Percentiles rank a stretch among this genome's conserved stretches.
Conservation (phyloP, 352 stramenopile genomes). For the Globisporangium cystogenes region DNA sequence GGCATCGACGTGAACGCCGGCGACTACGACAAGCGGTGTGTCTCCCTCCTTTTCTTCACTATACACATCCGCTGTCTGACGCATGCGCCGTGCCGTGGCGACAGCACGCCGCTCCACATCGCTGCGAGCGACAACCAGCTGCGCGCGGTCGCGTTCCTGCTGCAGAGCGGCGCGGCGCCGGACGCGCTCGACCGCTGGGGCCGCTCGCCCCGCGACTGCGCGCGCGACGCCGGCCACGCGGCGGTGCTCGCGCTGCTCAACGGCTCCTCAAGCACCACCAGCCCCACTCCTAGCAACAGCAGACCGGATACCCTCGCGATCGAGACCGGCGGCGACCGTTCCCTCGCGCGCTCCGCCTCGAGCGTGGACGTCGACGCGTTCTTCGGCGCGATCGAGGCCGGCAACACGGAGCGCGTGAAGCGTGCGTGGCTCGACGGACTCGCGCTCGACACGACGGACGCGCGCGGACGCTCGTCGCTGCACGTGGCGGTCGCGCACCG, state of each 20-base stretch:
- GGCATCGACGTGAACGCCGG: slow-evolving; percentile 62
- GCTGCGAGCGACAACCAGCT: slow-evolving; percentile 61
- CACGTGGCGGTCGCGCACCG: slow-evolving; percentile 71
- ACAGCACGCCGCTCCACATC: slow-evolving; percentile 71
- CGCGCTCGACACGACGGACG: slow-evolving; percentile 54
- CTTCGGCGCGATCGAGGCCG: slow-evolving; percentile 50
- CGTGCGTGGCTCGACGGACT: slow-evolving; percentile 61
- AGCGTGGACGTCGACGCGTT: slow-evolving; percentile 38
- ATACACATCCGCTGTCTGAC: not conserved
- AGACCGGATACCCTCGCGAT: not conserved
- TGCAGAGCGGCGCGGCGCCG: slow-evolving; percentile 47
- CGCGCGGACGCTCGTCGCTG: slow-evolving; percentile 51
- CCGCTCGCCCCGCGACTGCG: slow-evolving; percentile 61
- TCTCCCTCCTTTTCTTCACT: not conserved
- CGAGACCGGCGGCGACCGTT: slow-evolving; percentile 4
- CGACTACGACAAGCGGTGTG: slow-evolving; percentile 75
- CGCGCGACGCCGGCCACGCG: slow-evolving; percentile 43
- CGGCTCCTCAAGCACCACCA: slow-evolving; percentile 7
- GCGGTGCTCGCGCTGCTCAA: slow-evolving; percentile 44
- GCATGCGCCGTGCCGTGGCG: not conserved
- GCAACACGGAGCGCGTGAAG: slow-evolving; percentile 76
- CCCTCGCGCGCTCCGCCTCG: slow-evolving; percentile 21
- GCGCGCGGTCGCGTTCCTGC: slow-evolving; percentile 49
- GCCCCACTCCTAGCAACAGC: slow-evolving; percentile 15
- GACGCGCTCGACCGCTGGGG: slow-evolving; percentile 66